phyloP scores from a whole-genome alignment of 2,329 filamentous ascomycete species.

The Sporothrix protearum region DNA sequence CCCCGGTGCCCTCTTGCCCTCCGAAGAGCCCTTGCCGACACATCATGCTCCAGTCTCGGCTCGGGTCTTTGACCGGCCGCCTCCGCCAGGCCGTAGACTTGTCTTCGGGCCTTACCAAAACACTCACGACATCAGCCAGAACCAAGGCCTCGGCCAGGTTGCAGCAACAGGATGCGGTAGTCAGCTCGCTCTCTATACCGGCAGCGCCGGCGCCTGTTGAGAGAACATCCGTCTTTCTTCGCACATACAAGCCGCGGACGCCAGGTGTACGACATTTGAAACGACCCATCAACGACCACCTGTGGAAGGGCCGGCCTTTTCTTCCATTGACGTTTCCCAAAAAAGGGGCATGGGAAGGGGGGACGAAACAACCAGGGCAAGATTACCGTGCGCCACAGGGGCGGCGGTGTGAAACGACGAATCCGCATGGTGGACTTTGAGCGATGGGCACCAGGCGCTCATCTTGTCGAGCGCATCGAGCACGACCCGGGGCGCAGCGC shows the following conservation, averaged over 20 bases:
- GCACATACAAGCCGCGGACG: conserved; percentile 89
- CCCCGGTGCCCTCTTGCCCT: not conserved
- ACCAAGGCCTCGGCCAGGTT: not conserved
- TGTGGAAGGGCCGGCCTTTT: conserved; percentile 89
- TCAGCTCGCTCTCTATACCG: not conserved
- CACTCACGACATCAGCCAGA: conserved; percentile 30
- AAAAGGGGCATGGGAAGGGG: conserved; percentile 84
- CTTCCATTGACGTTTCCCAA: conserved; percentile 83
- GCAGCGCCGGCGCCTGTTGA: conserved; percentile 23
- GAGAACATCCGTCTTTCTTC: conserved; percentile 52
- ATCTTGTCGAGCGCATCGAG: conserved; percentile 89
- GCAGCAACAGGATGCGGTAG: conserved; percentile 16
- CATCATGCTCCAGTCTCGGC: conserved; percentile 63
- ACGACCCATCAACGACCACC: conserved; percentile 89
- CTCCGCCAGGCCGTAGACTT: conserved; percentile 22
- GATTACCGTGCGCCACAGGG: conserved; percentile 85
- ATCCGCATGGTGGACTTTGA: conserved; percentile 90
- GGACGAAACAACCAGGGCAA: conserved; percentile 84
- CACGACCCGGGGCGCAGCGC: conserved; percentile 91
- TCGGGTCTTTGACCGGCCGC: conserved; percentile 47
- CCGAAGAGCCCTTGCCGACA: not conserved
- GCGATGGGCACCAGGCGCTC: conserved; percentile 72
- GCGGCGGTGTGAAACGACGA: conserved; percentile 86
- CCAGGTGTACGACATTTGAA: conserved; percentile 89
- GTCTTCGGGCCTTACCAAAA: conserved; percentile 26